These are phyloP conservation scores for Lavandula angustifolia DNA, from an alignment of 257 asterid species.

Conservation along the genomic window DNA sequence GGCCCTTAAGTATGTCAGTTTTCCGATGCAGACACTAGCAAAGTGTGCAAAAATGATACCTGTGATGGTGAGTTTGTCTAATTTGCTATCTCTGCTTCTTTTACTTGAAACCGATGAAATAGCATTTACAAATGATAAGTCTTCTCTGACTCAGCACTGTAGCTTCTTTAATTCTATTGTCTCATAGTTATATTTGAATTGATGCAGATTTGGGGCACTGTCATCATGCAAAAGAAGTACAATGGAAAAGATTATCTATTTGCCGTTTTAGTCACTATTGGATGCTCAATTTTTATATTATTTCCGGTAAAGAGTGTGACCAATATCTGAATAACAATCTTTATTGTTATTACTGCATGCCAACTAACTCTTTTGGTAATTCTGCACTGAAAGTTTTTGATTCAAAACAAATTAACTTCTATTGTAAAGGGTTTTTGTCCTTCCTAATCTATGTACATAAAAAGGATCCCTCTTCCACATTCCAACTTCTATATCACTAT, in stretches of 20 bases:
- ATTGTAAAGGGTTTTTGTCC: no score
- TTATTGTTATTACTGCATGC: conserved; percentile 10
- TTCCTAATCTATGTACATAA: no score
- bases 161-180: not conserved
- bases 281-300: conserved; percentile 89
- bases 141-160: not conserved
- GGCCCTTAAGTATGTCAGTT: conserved; percentile 99
- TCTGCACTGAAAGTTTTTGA: not conserved
- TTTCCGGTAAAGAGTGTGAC: conserved; percentile 62
- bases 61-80: conserved; percentile 78
- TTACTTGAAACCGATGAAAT: conserved; percentile 3
- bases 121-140: conserved; percentile 16
- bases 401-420: no score
- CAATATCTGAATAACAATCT: conserved; percentile 3
- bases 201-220: conserved; percentile 93
- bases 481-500: no score
- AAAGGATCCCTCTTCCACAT: no score
- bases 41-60: conserved; percentile 99
- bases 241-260: conserved; percentile 72
- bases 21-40: conserved; percentile 95
- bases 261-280: conserved; percentile 76
- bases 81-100: conserved; percentile 19
- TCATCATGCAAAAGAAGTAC: conserved; percentile 96
- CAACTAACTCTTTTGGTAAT: conserved; percentile 10
- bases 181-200: conserved; percentile 31